phyloP scores from a whole-genome alignment of 176 grass and related monocot species.

The Hyparrhenia diplandra region DNA sequence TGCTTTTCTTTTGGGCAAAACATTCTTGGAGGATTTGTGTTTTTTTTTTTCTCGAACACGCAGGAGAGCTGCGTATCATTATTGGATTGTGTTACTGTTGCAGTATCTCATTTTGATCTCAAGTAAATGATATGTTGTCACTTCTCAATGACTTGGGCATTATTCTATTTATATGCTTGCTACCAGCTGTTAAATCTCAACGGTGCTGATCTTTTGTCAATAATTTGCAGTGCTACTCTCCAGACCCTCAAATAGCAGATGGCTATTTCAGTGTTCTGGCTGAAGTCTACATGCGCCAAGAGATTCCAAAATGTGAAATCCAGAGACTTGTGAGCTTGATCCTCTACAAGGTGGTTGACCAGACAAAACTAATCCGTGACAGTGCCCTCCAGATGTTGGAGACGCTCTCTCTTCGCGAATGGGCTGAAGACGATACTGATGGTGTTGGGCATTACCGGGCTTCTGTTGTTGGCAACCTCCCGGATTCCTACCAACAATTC shows the following conservation, averaged over 20 bases:
- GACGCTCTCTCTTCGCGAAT: constrained; percentile 91
- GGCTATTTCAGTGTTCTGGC: constrained; percentile 97
- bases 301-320: constrained; percentile 93
- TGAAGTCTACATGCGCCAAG: constrained; percentile 96
- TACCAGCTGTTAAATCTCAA: constrained; percentile 21
- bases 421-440: constrained; percentile 88
- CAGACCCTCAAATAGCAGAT: constrained; percentile 81
- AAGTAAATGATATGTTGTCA: not conserved
- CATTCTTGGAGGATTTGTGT: not conserved
- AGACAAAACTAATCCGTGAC: constrained; percentile 85
- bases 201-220: not conserved
- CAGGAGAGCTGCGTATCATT: too few species aligned
- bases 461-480: constrained; percentile 98
- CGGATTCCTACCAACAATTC: constrained; percentile 97
- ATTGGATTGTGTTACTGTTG: not conserved
- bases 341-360: constrained; percentile 98
- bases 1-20: constrained; percentile 1
- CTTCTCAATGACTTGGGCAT: not conserved
- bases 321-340: constrained; percentile 90
- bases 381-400: constrained; percentile 98
- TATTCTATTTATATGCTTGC: not conserved
- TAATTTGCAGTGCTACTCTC: constrained; percentile 78
- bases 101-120: not conserved
- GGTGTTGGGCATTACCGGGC: constrained; percentile 80
- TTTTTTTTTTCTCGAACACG: too few species aligned